Evolutionary conservation across 2,329 filamentous ascomycete genomes (phyloP).

Genomic region (Fusarium brevicatenulatum): DNA sequence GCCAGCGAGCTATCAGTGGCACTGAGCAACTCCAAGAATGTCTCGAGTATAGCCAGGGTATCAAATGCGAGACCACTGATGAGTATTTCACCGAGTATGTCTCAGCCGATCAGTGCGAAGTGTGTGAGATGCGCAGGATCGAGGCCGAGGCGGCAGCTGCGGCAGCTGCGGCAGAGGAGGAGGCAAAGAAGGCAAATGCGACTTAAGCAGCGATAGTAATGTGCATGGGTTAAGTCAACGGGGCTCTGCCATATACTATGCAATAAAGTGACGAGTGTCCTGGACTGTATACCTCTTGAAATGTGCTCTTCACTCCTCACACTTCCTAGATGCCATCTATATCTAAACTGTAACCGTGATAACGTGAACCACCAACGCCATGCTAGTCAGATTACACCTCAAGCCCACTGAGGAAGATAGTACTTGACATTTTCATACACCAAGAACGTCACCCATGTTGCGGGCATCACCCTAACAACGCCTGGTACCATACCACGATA

Average conservation of each 20-base stretch:
- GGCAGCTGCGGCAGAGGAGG: neutral
- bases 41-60: neutral
- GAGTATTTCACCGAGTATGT: slow-evolving; percentile 20
- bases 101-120: slow-evolving; percentile 18
- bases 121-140: slow-evolving; percentile 22
- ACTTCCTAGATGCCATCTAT: neutral
- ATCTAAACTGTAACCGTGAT: neutral
- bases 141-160: neutral
- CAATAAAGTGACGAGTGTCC: neutral
- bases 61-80: slow-evolving; percentile 1
- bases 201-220: neutral
- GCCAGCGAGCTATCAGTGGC: slow-evolving; percentile 17
- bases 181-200: neutral
- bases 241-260: neutral
- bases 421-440: slow-evolving; percentile 95
- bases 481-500: slow-evolving; percentile 93
- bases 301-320: neutral
- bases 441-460: slow-evolving; percentile 95
- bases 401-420: slow-evolving; percentile 65
- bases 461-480: slow-evolving; percentile 89
- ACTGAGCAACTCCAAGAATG: slow-evolving; percentile 14
- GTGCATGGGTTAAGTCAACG: neutral
- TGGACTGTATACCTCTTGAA: neutral
- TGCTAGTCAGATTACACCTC: neutral
- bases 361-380: neutral